Conservation (phyloP, 106 monocot species). For the Xerophyta viscosa region DNA sequence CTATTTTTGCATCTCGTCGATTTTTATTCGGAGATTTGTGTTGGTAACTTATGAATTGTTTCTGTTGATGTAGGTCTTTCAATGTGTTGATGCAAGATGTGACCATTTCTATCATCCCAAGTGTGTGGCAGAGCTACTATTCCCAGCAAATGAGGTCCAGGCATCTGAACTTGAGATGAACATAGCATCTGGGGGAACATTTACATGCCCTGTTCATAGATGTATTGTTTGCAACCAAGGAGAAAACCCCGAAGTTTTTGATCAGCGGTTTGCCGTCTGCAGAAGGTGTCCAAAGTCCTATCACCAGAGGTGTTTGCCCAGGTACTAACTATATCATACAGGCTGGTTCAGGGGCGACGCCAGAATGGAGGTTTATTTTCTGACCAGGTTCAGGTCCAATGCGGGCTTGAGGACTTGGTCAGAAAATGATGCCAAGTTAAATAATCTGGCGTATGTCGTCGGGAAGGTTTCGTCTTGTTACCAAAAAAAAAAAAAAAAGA, state of each 20-base stretch:
- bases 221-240: constrained; percentile 60
- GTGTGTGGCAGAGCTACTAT: constrained; percentile 62
- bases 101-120: constrained; percentile 92
- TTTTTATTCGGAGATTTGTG: no score
- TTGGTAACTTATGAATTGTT: no score
- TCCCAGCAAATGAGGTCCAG: constrained; percentile 31
- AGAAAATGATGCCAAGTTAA: no score
- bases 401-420: no score
- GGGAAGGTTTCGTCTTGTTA: no score
- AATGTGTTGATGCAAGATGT: constrained; percentile 80
- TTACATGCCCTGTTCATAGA: constrained; percentile 75
- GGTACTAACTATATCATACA: constrained; percentile 36
- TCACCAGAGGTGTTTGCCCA: constrained; percentile 90
- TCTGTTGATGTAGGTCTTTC: constrained; percentile 48
- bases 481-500: no score
- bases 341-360: no score
- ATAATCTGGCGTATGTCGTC: no score
- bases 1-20: no score
- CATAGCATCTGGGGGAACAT: constrained; percentile 52
- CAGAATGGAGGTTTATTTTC: no score
- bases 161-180: constrained; percentile 44
- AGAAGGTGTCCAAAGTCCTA: constrained; percentile 91
- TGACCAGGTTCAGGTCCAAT: no score
- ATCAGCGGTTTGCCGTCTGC: constrained; percentile 85
- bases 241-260: constrained; percentile 56